Base-by-base conservation (phyloP, 2,329 filamentous ascomycete species). In the Aureobasidium subglaciale region DNA sequence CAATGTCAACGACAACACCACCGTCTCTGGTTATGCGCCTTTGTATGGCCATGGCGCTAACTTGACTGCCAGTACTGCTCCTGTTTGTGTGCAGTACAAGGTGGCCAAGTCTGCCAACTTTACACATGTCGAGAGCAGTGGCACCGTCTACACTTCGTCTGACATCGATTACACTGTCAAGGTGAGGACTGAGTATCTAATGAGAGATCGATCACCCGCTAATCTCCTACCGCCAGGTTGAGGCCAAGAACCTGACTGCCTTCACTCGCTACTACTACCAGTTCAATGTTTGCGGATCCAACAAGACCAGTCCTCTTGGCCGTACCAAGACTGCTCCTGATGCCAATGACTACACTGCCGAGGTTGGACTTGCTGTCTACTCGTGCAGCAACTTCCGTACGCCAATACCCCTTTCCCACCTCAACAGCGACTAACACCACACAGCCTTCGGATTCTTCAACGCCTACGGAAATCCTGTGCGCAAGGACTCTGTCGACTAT, bases 101-200 rank as follows among this genome's bases (percentile, higher is more conserved):
- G 78, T 88, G 16, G 75, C 76, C 13, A 70, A 71, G 18, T 75
- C 78, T 61, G 65, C 75, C 48, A 67, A 71, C n/a, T 72, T 79
- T 29, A 68, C 69, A 10, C 63, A 72, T 2, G 70, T 80, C 7
- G 79, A 81, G 2, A 74, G 78, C 49, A 73, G 72, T 1, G 86
- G 86, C 5, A 78, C 71, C 32, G 84, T 78, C 1, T 88, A 83
- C 64, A 90, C 87, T 0, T 86, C 79, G 32, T 86, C 81, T 1
- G 86, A 90, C 65, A 81, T 90, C 45, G 87, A 90, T 65, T 90
- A 84, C 65, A 90, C 86, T 0, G 73, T 89, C 58, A 88, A 88
- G 75, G 82, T 82, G n/a, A 65, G 5, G 34, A 29, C 7, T 25
- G 24, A 25, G n/a, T 2, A 13, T 24, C 16, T 20, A 0, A n/a